phyloP scores from a whole-genome alignment of 2,329 filamentous ascomycete genomes.

The Aureobasidium sp. region DNA sequence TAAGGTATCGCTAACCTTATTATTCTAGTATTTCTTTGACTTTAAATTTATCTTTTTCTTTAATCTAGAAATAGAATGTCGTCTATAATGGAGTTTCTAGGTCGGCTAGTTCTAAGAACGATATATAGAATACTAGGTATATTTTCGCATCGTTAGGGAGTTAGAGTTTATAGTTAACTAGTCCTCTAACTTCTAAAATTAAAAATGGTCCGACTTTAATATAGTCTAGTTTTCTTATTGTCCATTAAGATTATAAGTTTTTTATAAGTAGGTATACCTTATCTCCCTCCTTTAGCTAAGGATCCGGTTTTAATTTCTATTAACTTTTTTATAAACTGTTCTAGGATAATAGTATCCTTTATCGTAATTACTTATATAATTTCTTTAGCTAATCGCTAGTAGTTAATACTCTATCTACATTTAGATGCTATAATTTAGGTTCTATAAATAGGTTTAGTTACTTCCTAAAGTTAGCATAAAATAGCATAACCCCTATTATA shows the following conservation, averaged over 20 bases:
- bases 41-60: neutral
- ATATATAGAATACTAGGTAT: neutral
- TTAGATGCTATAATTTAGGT: neutral
- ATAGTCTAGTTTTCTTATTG: conserved; percentile 18
- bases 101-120: neutral
- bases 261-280: conserved; percentile 19
- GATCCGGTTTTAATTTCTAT: conserved; percentile 8
- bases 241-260: conserved; percentile 16
- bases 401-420: neutral
- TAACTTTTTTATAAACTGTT: neutral
- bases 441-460: conserved; percentile 7
- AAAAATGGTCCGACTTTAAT: conserved; percentile 19
- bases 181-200: conserved; percentile 13
- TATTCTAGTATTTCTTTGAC: conserved; percentile 5
- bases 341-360: conserved; percentile 10
- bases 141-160: conserved; percentile 1
- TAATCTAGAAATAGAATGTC: conserved; percentile 7
- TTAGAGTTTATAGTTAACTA: conserved; percentile 11
- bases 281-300: conserved; percentile 18
- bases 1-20: conserved; percentile 6
- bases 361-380: conserved; percentile 6
- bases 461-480: conserved; percentile 20
- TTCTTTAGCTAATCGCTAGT: conserved; percentile 6
- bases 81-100: conserved; percentile 6
- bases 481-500: conserved; percentile 19